phyloP scores from a whole-genome alignment of 164 flowering plant genomes.

The Magnolia changhungtana region DNA sequence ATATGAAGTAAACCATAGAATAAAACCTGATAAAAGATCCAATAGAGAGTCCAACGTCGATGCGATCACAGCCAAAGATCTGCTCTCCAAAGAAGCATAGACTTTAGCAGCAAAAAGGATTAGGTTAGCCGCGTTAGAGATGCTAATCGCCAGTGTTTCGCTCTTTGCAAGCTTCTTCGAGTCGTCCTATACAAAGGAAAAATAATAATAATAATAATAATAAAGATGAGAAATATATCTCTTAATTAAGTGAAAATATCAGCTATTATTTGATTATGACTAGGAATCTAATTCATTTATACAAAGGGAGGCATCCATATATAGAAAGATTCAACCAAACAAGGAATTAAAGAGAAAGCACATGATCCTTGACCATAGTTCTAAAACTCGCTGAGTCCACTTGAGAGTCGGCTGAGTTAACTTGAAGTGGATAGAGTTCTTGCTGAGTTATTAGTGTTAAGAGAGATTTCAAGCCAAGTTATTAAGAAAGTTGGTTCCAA shows the following conservation, averaged over 20 bases:
- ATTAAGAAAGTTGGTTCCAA: no score
- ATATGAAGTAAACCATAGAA: conserved; percentile 78
- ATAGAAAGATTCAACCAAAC: no score
- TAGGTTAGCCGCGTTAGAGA: conserved; percentile 60
- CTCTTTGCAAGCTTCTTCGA: conserved; percentile 56
- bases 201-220: not conserved
- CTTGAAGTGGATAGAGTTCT: no score
- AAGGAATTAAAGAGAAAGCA: no score
- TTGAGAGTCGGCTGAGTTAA: no score
- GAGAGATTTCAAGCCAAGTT: no score
- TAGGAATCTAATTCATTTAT: no score
- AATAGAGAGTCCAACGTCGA: conserved; percentile 79
- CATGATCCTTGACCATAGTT: no score
- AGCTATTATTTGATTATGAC: no score
- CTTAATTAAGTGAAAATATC: not conserved
- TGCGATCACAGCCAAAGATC: conserved; percentile 83
- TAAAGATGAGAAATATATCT: not conserved
- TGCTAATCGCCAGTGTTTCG: conserved; percentile 54
- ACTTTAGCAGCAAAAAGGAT: conserved; percentile 71
- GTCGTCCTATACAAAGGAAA: conserved; percentile 48
- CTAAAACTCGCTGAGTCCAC: no score
- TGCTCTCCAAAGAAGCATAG: conserved; percentile 71
- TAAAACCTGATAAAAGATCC: conserved; percentile 83
- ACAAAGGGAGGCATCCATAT: no score
- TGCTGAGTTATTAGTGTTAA: no score